A percentile compares a stretch with the other conserved stretches of the same genome.
Evolutionary conservation across 305 asterid species (phyloP).

Genomic region (Lippia alba): DNA sequence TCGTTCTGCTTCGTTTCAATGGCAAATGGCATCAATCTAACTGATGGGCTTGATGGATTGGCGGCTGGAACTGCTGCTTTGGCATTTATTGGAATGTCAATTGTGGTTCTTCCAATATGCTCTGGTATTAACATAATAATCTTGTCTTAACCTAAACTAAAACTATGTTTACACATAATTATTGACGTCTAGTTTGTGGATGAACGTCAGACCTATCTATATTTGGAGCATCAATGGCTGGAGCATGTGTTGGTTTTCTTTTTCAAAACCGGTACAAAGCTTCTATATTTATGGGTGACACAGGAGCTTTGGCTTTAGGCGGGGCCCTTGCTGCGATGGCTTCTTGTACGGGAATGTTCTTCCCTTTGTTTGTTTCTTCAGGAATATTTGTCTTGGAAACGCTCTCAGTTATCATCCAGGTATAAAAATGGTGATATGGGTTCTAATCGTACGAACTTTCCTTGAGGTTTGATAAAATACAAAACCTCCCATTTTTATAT

Average conservation of each 20-base stretch:
- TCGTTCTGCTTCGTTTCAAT: constrained; percentile 74
- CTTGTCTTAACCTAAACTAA: constrained; percentile 11
- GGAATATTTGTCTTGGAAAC: constrained; percentile 72
- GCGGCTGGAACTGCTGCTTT: constrained; percentile 93
- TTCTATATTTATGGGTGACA: constrained; percentile 86
- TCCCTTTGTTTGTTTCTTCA: constrained; percentile 82
- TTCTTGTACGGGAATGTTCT: constrained; percentile 91
- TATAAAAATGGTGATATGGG: constrained; percentile 18
- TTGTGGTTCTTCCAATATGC: constrained; percentile 93
- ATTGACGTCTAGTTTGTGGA: constrained; percentile 35
- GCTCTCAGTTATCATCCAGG: constrained; percentile 73
- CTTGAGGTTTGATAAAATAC: too few species aligned
- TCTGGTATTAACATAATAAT: constrained; percentile 52
- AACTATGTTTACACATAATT: constrained; percentile 1
- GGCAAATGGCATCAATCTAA: constrained; percentile 78
- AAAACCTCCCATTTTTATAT: too few species aligned
- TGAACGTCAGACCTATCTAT: constrained; percentile 71
- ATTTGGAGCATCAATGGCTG: constrained; percentile 98
- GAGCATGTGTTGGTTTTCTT: constrained; percentile 94
- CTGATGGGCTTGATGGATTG: constrained; percentile 90
- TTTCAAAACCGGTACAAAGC: constrained; percentile 85
- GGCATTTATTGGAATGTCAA: constrained; percentile 87
- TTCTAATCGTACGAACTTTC: too few species aligned
- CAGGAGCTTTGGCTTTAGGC: constrained; percentile 90
- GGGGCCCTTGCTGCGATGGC: constrained; percentile 99